Evolutionary conservation across 257 asterid genomes (phyloP).

Genomic region (Nicotiana paniculata): DNA sequence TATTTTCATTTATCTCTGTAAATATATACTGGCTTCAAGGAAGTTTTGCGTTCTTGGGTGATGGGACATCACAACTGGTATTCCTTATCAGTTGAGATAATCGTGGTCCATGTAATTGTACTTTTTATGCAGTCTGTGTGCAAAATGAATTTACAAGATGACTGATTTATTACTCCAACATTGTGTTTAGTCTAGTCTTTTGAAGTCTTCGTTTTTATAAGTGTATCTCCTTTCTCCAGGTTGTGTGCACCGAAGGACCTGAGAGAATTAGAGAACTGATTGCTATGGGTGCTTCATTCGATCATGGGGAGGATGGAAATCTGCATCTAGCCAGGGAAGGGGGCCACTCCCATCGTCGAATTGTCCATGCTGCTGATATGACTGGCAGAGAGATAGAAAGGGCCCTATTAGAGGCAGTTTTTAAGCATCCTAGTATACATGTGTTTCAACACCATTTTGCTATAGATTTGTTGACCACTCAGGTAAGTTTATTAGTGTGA

Average conservation of each 20-base stretch:
- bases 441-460: conserved; percentile 95
- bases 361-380: conserved; percentile 99
- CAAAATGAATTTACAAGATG: neutral
- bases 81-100: neutral
- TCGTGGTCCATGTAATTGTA: neutral
- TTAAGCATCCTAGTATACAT: conserved; percentile 69
- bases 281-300: conserved; percentile 99
- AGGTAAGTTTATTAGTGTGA: conserved; percentile 29
- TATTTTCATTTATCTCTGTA: neutral
- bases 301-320: conserved; percentile 98
- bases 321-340: conserved; percentile 98
- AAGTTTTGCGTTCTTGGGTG: neutral
- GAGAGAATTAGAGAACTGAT: conserved; percentile 90
- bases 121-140: neutral
- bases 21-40: neutral
- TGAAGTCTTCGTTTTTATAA: neutral
- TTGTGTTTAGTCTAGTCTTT: neutral
- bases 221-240: conserved; percentile 35
- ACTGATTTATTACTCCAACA: neutral
- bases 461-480: conserved; percentile 80
- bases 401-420: conserved; percentile 82
- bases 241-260: conserved; percentile 98
- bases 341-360: conserved; percentile 94
- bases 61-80: neutral
- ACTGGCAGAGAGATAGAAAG: conserved; percentile 97